These are phyloP conservation scores for Cladochytrium tenue DNA, from an alignment of 371 early-diverging fungal species.

Conservation along the genomic window DNA sequence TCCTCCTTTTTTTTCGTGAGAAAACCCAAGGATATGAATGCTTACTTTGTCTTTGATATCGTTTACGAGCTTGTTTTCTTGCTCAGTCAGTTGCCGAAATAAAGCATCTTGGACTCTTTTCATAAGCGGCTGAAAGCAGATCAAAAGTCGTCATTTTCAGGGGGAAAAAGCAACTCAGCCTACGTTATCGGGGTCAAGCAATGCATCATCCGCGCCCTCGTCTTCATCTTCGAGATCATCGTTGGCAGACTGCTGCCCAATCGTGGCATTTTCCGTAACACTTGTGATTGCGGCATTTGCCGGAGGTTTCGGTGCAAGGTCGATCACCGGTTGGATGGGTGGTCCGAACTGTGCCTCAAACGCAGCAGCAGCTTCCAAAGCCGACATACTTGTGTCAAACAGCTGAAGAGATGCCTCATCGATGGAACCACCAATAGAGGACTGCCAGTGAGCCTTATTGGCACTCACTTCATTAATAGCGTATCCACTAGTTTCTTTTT, in stretches of 20 bases:
- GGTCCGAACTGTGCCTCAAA: not conserved
- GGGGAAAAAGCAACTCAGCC: not conserved
- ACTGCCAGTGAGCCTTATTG: constrained; percentile 14
- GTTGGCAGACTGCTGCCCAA: not conserved
- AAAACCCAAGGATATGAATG: not conserved
- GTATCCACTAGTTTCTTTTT: not conserved
- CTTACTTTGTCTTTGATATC: constrained; percentile 50
- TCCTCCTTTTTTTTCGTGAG: constrained; percentile 39
- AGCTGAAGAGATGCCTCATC: constrained; percentile 7
- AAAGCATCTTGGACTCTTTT: constrained; percentile 55
- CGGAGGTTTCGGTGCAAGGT: not conserved
- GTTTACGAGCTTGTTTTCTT: constrained; percentile 34
- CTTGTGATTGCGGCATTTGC: not conserved
- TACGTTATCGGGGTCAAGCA: constrained; percentile 50
- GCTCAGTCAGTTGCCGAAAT: constrained; percentile 42
- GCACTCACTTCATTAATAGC: not conserved
- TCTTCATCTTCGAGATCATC: constrained; percentile 18
- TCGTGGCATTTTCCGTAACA: not conserved
- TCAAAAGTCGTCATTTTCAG: not conserved
- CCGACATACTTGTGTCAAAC: not conserved
- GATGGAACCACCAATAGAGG: not conserved
- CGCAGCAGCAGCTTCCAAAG: not conserved
- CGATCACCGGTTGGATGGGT: not conserved
- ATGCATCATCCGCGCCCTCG: constrained; percentile 29
- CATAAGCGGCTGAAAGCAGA: constrained; percentile 49